A percentile compares a stretch with the other conserved stretches of the same genome.
These are phyloP conservation scores for Arachis monticola DNA, from an alignment of 331 rosid species.

Conservation along the genomic window DNA sequence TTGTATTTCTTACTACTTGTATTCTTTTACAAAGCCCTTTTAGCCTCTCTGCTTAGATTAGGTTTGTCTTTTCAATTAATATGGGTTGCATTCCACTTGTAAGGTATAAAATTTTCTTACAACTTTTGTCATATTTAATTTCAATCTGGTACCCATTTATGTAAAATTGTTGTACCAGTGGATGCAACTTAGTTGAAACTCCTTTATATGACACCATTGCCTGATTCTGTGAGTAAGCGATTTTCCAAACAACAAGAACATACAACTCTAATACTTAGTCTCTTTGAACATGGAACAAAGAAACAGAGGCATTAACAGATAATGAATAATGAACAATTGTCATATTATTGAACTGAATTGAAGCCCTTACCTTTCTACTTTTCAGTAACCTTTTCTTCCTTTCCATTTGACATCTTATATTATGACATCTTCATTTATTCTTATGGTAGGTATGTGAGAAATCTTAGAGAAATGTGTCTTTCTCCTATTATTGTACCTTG, in stretches of 20 bases:
- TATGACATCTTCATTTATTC: neutral
- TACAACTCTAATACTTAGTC: neutral
- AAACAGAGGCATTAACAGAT: neutral
- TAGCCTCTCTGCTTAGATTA: too few species aligned
- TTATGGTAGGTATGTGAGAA: slow-evolving; percentile 5
- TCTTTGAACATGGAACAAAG: neutral
- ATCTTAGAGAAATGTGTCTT: neutral
- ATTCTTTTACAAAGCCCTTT: too few species aligned
- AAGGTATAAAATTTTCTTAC: too few species aligned
- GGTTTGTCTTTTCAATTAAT: too few species aligned
- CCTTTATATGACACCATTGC: too few species aligned
- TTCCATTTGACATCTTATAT: neutral
- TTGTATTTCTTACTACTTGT: too few species aligned
- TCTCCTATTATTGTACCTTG: neutral
- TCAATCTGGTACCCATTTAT: too few species aligned
- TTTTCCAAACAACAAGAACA: neutral
- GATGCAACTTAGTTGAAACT: too few species aligned
- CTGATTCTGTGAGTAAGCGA: neutral
- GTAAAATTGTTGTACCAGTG: too few species aligned
- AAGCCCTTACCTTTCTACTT: neutral
- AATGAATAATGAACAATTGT: neutral
- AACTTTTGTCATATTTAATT: too few species aligned
- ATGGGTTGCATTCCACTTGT: too few species aligned
- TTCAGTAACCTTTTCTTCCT: too few species aligned
- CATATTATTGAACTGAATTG: neutral